Evolutionary conservation across 306 rosid genomes (phyloP), one percentile per base, ranked within the genome.

Genomic region (Vachellia pachyceras): DNA sequence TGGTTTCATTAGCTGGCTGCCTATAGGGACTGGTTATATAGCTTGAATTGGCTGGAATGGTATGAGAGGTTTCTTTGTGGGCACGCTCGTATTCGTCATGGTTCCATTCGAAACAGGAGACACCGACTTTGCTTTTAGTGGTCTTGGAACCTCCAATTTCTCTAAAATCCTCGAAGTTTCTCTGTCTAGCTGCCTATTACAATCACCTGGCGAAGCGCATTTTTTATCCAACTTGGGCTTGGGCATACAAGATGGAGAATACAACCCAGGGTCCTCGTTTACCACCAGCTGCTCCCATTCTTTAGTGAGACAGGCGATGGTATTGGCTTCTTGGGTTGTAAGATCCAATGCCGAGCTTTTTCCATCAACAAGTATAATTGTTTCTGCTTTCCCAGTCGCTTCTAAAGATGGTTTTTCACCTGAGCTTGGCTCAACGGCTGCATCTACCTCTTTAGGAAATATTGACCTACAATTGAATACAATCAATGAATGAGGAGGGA

Each of bases 81-180:
- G 76, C 78, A 79, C 67, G 63, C 79, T 52, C 40, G 77, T 45
- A 67, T 52, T 49, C 3, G 80, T 86, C 79, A 75, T 58, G 77
- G 88, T 82, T 87, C 41, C 84, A 15, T 75, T 68, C 47, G 50
- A 69, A 69, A 77, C 46, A 42, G 94, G 89, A 73, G 89, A 84
- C 22, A 60, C 52, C 3, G 37, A 75, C 73, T 79, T 85, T 82
- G 80, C 80, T 81, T 76, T 91, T 58, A 86, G 70, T 79, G 87
- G 90, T 84, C 87, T 92, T 50, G 94, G 97, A 77, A 81, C 89
- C 90, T 92, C 97, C 73, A 92, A 84, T 61, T 94, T 92, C 94
- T 91, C 95, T 80, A 92, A 74, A 89, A 92, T 92, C 88, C 91
- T 89, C 41, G 92, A 86, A 10, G 97, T 92, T 78, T 89, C 89